phyloP scores from a whole-genome alignment of 2,329 filamentous ascomycete genomes.

The Aspergillus ochraceoroseus region DNA sequence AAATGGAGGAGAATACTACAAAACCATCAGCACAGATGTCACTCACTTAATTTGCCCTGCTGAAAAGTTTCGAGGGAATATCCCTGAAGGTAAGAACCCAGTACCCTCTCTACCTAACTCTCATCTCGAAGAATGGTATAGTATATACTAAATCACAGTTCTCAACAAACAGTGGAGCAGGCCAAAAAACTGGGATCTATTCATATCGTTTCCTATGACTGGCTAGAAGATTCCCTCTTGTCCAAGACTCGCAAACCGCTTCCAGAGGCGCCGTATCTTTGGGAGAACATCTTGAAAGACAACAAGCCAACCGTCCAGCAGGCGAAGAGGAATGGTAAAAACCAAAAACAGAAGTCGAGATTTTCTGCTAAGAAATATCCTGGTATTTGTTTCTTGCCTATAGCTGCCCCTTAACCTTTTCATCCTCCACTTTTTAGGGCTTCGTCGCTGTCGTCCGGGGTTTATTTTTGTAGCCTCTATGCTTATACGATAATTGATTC shows the following conservation, averaged over 20 bases:
- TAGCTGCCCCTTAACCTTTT: no score
- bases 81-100: conserved; percentile 37
- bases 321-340: neutral
- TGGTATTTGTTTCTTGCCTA: no score
- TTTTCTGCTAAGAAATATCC: no score
- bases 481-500: neutral
- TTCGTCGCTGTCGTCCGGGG: neutral
- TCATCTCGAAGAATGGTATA: no score
- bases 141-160: no score
- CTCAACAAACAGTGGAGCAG: conserved; percentile 34
- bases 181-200: conserved; percentile 37
- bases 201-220: conserved; percentile 46
- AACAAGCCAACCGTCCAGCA: conserved; percentile 13
- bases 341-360: neutral
- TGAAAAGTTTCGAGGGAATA: conserved; percentile 54
- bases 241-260: conserved; percentile 34
- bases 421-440: neutral
- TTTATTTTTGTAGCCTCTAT: neutral
- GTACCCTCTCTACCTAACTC: neutral
- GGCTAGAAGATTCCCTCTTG: conserved; percentile 45
- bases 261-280: conserved; percentile 32
- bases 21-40: conserved; percentile 50
- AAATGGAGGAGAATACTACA: conserved; percentile 57
- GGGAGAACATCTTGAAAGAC: conserved; percentile 38
- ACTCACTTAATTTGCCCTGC: conserved; percentile 70